Conservation (phyloP, 129 eudicot genomes). For the Artemisia argyi region DNA sequence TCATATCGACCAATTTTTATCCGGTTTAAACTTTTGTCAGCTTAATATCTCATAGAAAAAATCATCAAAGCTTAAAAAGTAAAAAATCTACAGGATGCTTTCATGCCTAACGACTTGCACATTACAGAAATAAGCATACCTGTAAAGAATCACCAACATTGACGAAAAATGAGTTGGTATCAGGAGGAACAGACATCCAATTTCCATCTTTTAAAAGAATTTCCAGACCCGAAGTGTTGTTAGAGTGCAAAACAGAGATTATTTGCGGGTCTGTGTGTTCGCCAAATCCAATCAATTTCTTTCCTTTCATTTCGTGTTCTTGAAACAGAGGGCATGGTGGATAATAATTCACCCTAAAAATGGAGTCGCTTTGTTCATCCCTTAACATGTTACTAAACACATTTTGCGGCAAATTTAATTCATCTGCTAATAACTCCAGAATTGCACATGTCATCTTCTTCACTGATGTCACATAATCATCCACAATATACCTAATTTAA, state of each 20-base stretch:
- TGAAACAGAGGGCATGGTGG: conserved; percentile 57
- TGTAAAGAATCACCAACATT: conserved; percentile 86
- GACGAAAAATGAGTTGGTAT: conserved; percentile 68
- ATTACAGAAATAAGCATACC: conserved; percentile 31
- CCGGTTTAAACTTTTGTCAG: no score
- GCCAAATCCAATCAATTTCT: conserved; percentile 64
- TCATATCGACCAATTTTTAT: no score
- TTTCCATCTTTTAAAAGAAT: conserved; percentile 51
- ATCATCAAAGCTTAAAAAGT: no score
- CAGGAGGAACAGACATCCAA: conserved; percentile 80
- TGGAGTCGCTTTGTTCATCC: conserved; percentile 89
- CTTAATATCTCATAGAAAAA: no score
- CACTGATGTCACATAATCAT: conserved; percentile 54
- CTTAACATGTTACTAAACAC: conserved; percentile 67
- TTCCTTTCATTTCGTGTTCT: conserved; percentile 27
- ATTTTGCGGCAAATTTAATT: conserved; percentile 50
- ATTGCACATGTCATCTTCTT: conserved; percentile 72
- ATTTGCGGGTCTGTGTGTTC: conserved; percentile 93
- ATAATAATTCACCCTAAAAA: conserved; percentile 71
- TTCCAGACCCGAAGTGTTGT: conserved; percentile 80
- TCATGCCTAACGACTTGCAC: conserved; percentile 5
- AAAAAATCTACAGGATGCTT: no score
- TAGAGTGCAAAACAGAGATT: conserved; percentile 71
- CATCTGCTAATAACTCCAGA: conserved; percentile 73
- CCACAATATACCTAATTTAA: conserved; percentile 36